phyloP scores from a whole-genome alignment of 2,329 filamentous ascomycete genomes.

The Microsporum audouinii region DNA sequence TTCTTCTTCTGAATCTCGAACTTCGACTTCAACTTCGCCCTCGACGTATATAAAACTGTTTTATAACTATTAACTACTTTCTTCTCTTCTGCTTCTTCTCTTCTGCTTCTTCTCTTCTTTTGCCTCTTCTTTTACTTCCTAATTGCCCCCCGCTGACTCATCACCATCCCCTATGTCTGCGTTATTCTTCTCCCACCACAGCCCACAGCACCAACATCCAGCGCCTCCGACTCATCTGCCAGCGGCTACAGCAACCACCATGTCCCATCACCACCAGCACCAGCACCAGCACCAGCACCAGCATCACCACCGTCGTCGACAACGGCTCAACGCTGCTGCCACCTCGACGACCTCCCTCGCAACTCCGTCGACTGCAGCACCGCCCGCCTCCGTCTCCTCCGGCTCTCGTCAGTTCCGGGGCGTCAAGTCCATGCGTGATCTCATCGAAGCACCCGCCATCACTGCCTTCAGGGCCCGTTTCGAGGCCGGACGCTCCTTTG shows the following conservation, averaged over 20 bases:
- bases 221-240: conserved; percentile 31
- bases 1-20: conserved; percentile 16
- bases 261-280: conserved; percentile 50
- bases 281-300: conserved; percentile 58
- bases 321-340: conserved; percentile 46
- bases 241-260: conserved; percentile 29
- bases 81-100: neutral
- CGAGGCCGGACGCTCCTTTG: conserved; percentile 84
- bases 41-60: neutral
- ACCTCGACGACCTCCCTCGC: neutral
- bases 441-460: conserved; percentile 64
- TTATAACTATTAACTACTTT: neutral
- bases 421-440: conserved; percentile 75
- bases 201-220: conserved; percentile 34
- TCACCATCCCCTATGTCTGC: conserved; percentile 2
- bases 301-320: conserved; percentile 73
- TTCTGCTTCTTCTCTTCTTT: conserved; percentile 15
- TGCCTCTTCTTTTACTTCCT: conserved; percentile 13
- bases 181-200: conserved; percentile 22
- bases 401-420: conserved; percentile 63
- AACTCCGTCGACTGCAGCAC: neutral
- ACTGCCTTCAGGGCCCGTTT: conserved; percentile 75
- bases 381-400: neutral
- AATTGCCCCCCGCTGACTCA: neutral
- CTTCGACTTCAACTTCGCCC: conserved; percentile 11